Evolutionary conservation across 148 eudicot species (phyloP), one percentile per base, ranked within the genome.

Genomic region (Oxyria digyna): DNA sequence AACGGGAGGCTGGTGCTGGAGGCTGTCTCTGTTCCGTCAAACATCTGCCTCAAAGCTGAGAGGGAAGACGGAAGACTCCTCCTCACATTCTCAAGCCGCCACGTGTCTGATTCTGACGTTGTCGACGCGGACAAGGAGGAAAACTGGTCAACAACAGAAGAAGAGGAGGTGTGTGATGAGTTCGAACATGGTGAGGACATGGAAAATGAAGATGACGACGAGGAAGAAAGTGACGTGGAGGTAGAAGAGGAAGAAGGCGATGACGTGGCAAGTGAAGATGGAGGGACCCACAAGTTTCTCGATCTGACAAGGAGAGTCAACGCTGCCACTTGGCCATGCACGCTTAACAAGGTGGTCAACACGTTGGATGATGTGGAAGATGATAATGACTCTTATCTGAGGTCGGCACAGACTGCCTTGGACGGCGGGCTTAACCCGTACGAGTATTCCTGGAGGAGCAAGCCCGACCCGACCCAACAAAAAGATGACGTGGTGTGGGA

Each of bases 1-100:
- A 82, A 89, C 43, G 98, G 98, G n/a, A 80, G 94, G 54, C 76
- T 92, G 7, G 95, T 92, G 33, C 76, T 92, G 9, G 88, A 89
- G 69, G 96, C 94, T 0, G 87, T 92, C 23, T 55, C 96, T 0
- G 83, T 86, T 14, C 89, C 91, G 8, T 74, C 82, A 0, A 69
- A 73, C 29, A 84, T 83, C 65, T 73, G 78, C 70, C 83, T 92
- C 73, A 80, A 71, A 0, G 96, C 87, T 24, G 78, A 82, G 4
- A 85, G 98, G 12, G 72, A 83, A 3, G 88, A 79, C 15, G 98
- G 98, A 11, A 87, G 98, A 29, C 89, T 92, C 35, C 80, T 86
- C 17, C 86, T 92, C 32, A 78, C 85, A 7, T 55, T 89, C 79
- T 26, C 71, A 70, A 42, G 72, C 70, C 38, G 73, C 43, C 43